Evolutionary conservation across 208 protist genomes (phyloP).

Genomic region (Vickermania ingenoplastis): DNA sequence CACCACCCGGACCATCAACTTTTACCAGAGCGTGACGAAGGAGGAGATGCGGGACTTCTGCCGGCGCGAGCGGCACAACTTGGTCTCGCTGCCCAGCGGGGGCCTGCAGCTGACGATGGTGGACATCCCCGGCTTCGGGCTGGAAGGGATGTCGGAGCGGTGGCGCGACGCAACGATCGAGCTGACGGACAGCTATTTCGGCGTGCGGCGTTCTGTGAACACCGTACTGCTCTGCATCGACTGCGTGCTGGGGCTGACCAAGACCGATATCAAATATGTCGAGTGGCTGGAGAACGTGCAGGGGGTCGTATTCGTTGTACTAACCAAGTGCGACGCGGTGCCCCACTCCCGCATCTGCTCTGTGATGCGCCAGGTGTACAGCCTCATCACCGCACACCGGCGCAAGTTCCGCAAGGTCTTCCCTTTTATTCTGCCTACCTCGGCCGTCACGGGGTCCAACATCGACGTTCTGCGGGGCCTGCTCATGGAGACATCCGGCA

Average conservation of each 20-base stretch:
- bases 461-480: constrained; percentile 78
- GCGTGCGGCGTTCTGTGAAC: constrained; percentile 86
- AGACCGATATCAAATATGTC: constrained; percentile 83
- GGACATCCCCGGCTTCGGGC: constrained; percentile 85
- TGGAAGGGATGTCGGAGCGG: constrained; percentile 83
- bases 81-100: constrained; percentile 80
- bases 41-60: constrained; percentile 70
- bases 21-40: constrained; percentile 82
- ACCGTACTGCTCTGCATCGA: constrained; percentile 88
- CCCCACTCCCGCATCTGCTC: constrained; percentile 78
- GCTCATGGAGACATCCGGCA: constrained; percentile 79
- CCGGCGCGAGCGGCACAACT: constrained; percentile 48
- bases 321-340: constrained; percentile 88
- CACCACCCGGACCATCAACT: constrained; percentile 75
- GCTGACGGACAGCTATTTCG: constrained; percentile 84
- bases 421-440: constrained; percentile 77
- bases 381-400: constrained; percentile 73
- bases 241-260: constrained; percentile 75
- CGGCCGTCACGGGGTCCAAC: constrained; percentile 74
- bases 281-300: constrained; percentile 86
- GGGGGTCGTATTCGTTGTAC: constrained; percentile 78
- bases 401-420: constrained; percentile 83
- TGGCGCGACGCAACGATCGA: constrained; percentile 83
- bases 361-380: constrained; percentile 85
- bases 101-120: constrained; percentile 87